Evolutionary conservation across 192 early-diverging fungal genomes (phyloP).

Genomic region (Coemansia sp.): DNA sequence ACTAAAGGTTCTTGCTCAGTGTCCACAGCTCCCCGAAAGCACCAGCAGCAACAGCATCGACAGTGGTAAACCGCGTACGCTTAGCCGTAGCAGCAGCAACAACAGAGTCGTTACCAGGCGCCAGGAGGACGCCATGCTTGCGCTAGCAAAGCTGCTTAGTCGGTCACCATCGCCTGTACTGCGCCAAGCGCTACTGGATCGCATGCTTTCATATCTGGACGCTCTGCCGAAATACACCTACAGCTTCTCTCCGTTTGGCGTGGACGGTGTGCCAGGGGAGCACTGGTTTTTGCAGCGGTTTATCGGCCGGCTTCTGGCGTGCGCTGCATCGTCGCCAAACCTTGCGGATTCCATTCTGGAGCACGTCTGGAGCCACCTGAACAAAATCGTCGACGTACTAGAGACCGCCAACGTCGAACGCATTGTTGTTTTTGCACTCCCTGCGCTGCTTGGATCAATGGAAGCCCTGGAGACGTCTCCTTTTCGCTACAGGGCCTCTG

Average conservation of each 20-base stretch:
- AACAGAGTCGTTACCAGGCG: conserved; percentile 17
- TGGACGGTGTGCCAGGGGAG: conserved; percentile 14
- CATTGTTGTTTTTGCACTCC: conserved; percentile 24
- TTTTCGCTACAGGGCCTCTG: conserved; percentile 23
- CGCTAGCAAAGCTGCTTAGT: conserved; percentile 46
- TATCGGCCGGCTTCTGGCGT: conserved; percentile 29
- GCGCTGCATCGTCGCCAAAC: conserved; percentile 22
- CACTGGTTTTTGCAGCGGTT: conserved; percentile 42
- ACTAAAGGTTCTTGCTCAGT: conserved; percentile 33
- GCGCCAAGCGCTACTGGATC: conserved; percentile 25
- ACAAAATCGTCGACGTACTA: conserved; percentile 18
- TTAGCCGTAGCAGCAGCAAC: neutral
- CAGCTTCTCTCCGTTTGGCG: conserved; percentile 18
- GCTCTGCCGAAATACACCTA: conserved; percentile 36
- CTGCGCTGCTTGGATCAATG: conserved; percentile 34
- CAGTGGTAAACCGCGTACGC: neutral
- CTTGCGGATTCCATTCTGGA: conserved; percentile 19
- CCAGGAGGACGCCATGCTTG: conserved; percentile 51
- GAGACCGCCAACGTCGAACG: conserved; percentile 8
- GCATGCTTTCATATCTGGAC: conserved; percentile 37
- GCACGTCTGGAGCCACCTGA: conserved; percentile 35
- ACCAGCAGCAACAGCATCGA: neutral
- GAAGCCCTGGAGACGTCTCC: conserved; percentile 35
- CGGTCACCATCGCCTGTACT: conserved; percentile 9
- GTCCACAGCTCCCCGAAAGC: conserved; percentile 18